phyloP scores from a whole-genome alignment of 2,329 filamentous ascomycete genomes.

The Clarireedia homoeocarpa region DNA sequence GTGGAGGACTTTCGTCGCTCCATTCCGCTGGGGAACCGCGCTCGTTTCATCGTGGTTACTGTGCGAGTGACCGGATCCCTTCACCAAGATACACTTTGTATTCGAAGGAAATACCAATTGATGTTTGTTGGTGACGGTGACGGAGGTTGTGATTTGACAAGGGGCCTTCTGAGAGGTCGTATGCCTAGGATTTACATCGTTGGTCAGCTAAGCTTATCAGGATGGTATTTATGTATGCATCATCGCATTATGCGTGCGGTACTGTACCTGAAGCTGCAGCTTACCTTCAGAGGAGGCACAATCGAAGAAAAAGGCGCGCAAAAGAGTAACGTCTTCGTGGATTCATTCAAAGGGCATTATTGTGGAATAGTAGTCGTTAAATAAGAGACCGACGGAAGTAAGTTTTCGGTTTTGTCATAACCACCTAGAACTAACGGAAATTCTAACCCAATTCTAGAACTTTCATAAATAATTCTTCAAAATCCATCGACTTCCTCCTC shows the following conservation, averaged over 20 bases:
- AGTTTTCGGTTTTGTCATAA: constrained; percentile 1
- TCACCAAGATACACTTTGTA: not conserved
- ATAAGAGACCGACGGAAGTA: not conserved
- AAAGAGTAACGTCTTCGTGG: not conserved
- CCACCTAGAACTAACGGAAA: not conserved
- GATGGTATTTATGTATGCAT: too few species aligned
- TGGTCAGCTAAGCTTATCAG: too few species aligned
- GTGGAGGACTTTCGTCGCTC: constrained; percentile 32
- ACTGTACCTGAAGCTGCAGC: not conserved
- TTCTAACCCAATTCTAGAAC: not conserved
- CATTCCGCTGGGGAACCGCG: constrained; percentile 12
- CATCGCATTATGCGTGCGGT: too few species aligned
- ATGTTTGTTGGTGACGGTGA: not conserved
- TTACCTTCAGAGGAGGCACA: not conserved
- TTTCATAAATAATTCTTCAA: constrained; percentile 2
- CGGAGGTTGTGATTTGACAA: not conserved
- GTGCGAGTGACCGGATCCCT: too few species aligned
- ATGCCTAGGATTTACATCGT: not conserved
- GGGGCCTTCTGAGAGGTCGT: not conserved
- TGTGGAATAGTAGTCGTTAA: too few species aligned
- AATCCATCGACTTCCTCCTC: not conserved
- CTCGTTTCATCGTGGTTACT: constrained; percentile 1
- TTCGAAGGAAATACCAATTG: not conserved
- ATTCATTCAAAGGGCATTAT: too few species aligned
- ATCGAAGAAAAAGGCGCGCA: not conserved